Base-by-base conservation (phyloP, 129 eudicot genomes). In the Cynara cardunculus region DNA sequence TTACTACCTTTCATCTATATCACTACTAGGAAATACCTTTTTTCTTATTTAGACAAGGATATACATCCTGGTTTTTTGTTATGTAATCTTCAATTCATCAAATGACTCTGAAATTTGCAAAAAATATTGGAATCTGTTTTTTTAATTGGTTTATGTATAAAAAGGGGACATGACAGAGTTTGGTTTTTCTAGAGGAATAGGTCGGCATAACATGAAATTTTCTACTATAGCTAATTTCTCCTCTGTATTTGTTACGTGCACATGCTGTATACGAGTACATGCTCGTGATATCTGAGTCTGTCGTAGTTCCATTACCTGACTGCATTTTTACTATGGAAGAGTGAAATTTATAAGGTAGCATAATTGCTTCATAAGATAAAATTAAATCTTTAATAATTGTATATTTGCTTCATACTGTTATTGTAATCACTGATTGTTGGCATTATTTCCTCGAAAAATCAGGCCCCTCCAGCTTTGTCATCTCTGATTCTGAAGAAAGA, bases 381-480 rank as follows among this genome's bases (percentile, higher is more conserved):
- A 22, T 22, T 14, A 69, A 79, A 71, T 16, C 14, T 75, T 1
- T 16, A 10, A 11, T 7, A 44, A 2, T 41, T 67, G 21, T 69
- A 32, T 75, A 3, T 82, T 66, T 67, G 70, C 37, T 44, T 56
- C 49, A 12, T 53, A 53, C n/a, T 49, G 41, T 8, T 35, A 44
- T 56, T 34, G 30, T 26, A 56, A 11, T 66, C 56, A 66, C 71
- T 80, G 67, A 14, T 44, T 61, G 81, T 69, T 87, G 73, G n/a
- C 25, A 27, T 46, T 74, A 12, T 75, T 2, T 56, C 0, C 69
- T 70, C 46, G 53, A 10, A 32, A 46, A 25, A 69, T 34, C 89
- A 94, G 98, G 89, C 88, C 67, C 78, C 92, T 69, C 97, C 95
- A 78, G 89, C 84, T 75, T 80, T 91, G 72, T 94, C 95, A 56